Percentiles rank a stretch among this genome's conserved stretches.
Evolutionary conservation across 768 basidiomycete genomes (phyloP).

Genomic region (Inosperma sp.): DNA sequence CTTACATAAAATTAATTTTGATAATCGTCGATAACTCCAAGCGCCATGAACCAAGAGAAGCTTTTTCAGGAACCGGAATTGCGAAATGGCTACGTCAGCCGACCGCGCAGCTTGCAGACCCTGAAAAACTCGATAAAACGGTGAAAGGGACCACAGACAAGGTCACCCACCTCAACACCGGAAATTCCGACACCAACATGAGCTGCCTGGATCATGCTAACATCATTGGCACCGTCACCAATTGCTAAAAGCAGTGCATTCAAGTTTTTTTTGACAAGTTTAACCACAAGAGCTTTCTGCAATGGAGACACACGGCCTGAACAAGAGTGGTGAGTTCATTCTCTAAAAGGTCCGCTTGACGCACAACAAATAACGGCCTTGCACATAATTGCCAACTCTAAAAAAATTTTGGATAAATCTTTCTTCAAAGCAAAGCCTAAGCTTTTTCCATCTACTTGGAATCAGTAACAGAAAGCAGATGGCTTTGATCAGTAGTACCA

Average conservation of each 20-base stretch:
- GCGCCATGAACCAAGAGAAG: constrained; percentile 94
- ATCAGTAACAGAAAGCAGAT: constrained; percentile 9
- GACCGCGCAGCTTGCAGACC: constrained; percentile 98
- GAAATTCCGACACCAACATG: constrained; percentile 98
- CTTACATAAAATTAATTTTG: constrained; percentile 93
- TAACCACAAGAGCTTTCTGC: constrained; percentile 96
- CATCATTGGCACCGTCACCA: constrained; percentile 97
- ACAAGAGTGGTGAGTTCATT: constrained; percentile 7
- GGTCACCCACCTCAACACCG: constrained; percentile 74
- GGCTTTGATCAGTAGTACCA: constrained; percentile 44
- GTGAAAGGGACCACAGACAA: neutral
- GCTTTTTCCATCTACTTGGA: constrained; percentile 82
- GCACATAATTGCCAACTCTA: constrained; percentile 96
- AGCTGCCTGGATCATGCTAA: constrained; percentile 98
- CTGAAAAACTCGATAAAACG: constrained; percentile 33
- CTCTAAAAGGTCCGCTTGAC: constrained; percentile 24
- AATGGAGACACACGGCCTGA: constrained; percentile 93
- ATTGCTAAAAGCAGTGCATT: constrained; percentile 93
- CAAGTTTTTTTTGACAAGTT: constrained; percentile 96
- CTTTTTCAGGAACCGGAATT: constrained; percentile 95
- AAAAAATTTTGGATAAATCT: constrained; percentile 80
- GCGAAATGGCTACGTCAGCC: constrained; percentile 95
- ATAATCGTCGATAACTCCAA: constrained; percentile 95
- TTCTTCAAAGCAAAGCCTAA: constrained; percentile 91
- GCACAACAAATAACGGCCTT: constrained; percentile 97